phyloP scores from a whole-genome alignment of 306 rosid genomes.

The Casuarina cunninghamiana region DNA sequence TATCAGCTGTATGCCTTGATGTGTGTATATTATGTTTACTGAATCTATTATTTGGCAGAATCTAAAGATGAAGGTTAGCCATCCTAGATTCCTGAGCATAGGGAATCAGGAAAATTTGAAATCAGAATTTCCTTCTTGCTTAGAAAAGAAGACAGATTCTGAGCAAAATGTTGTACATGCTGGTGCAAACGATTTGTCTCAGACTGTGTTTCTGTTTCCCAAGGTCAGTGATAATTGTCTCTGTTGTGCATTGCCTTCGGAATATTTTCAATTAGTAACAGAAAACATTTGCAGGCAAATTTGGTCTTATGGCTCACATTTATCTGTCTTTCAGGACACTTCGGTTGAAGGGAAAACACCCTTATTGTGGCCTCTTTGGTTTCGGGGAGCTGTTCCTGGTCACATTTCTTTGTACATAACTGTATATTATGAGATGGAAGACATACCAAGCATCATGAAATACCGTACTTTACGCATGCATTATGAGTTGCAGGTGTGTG shows the following conservation, averaged over 20 bases:
- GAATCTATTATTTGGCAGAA: slow-evolving; percentile 56
- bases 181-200: slow-evolving; percentile 41
- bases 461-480: slow-evolving; percentile 88
- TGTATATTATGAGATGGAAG: slow-evolving; percentile 90
- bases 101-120: slow-evolving; percentile 64
- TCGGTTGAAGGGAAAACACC: slow-evolving; percentile 63
- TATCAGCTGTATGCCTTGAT: slow-evolving; percentile 23
- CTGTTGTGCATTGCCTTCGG: slow-evolving; percentile 14
- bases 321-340: slow-evolving; percentile 57
- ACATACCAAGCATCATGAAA: slow-evolving; percentile 65
- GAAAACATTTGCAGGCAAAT: slow-evolving; percentile 6
- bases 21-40: slow-evolving; percentile 26
- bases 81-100: slow-evolving; percentile 72
- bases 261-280: slow-evolving; percentile 22
- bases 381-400: slow-evolving; percentile 94
- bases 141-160: slow-evolving; percentile 52
- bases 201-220: slow-evolving; percentile 69
- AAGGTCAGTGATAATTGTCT: slow-evolving; percentile 58
- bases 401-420: slow-evolving; percentile 66
- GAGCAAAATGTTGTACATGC: slow-evolving; percentile 33
- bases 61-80: slow-evolving; percentile 89
- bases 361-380: slow-evolving; percentile 94
- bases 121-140: slow-evolving; percentile 68
- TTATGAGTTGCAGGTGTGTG: slow-evolving; percentile 77
- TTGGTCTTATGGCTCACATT: slow-evolving; percentile 32